These are phyloP conservation scores for Diaporthe amygdali DNA, from an alignment of 2,329 filamentous ascomycete species.

Conservation along the genomic window DNA sequence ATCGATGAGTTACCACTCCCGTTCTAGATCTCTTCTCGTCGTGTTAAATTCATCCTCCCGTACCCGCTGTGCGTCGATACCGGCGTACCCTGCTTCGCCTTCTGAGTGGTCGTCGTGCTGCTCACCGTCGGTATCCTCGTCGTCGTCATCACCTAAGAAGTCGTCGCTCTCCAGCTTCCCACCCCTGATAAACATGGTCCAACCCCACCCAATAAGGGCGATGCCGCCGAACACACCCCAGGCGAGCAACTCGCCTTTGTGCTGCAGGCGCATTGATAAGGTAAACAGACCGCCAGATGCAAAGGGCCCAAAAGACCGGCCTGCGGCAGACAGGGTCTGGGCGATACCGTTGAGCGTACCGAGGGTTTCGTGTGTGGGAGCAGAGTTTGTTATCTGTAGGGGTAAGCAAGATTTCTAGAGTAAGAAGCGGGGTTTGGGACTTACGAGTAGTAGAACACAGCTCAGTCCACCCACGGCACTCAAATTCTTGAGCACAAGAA, in stretches of 20 bases:
- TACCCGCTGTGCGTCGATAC: background rate
- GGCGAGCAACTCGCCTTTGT: conserved; percentile 82
- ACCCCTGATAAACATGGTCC: conserved; percentile 79
- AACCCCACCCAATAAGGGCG: conserved; percentile 77
- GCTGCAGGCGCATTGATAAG: conserved; percentile 72
- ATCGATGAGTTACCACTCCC: conserved; percentile 1
- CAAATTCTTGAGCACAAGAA: conserved; percentile 88
- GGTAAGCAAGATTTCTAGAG: background rate
- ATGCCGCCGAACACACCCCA: conserved; percentile 90
- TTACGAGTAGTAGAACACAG: conserved; percentile 83
- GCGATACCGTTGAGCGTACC: conserved; percentile 93
- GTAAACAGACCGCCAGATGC: conserved; percentile 87
- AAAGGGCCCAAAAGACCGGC: conserved; percentile 87
- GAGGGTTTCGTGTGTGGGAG: conserved; percentile 82
- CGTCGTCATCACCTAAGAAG: conserved; percentile 45
- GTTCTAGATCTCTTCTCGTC: background rate
- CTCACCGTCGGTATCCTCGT: conserved; percentile 37
- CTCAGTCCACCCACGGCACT: conserved; percentile 89
- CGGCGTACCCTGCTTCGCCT: background rate
- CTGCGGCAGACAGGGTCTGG: conserved; percentile 90
- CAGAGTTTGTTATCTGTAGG: conserved; percentile 88
- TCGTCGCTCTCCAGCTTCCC: conserved; percentile 65
- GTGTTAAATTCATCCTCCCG: background rate
- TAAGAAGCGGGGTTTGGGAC: conserved; percentile 35
- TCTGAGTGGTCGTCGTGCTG: conserved; percentile 27